phyloP scores from a whole-genome alignment of 2,329 filamentous ascomycete genomes.

The Camillea tinctor region DNA sequence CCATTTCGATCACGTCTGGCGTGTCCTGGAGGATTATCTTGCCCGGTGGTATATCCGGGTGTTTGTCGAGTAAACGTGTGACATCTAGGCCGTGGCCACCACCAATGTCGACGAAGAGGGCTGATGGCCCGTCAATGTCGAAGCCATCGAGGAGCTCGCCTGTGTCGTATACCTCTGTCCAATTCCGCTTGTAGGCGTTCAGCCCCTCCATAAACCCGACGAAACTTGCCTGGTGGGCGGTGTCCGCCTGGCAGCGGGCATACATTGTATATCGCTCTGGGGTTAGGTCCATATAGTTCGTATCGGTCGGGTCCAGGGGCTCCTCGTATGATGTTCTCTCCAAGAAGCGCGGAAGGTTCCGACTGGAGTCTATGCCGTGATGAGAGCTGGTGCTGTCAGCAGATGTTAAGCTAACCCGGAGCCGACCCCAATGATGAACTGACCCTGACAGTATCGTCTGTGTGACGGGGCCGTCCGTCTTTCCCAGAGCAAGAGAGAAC shows the following conservation, averaged over 20 bases:
- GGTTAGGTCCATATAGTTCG: conserved; percentile 25
- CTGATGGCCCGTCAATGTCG: conserved; percentile 10
- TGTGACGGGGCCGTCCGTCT: conserved; percentile 4
- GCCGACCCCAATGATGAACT: background rate
- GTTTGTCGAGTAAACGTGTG: conserved; percentile 28
- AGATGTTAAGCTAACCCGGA: background rate
- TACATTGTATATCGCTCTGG: conserved; percentile 33
- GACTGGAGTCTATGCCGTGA: conserved; percentile 26
- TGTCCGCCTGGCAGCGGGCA: conserved; percentile 30
- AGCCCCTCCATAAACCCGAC: conserved; percentile 37
- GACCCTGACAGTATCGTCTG: conserved; percentile 12
- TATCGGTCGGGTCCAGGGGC: conserved; percentile 26
- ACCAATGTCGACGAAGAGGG: conserved; percentile 38
- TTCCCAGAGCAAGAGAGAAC: conserved; percentile 11
- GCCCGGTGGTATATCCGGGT: conserved; percentile 33
- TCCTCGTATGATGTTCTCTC: conserved; percentile 34
- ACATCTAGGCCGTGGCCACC: conserved; percentile 39
- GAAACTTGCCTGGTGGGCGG: conserved; percentile 31
- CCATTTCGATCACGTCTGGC: conserved; percentile 35
- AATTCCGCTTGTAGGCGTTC: conserved; percentile 33
- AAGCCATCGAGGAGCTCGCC: conserved; percentile 18
- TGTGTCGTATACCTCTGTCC: conserved; percentile 34
- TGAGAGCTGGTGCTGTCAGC: conserved; percentile 25
- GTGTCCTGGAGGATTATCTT: conserved; percentile 39
- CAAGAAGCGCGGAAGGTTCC: conserved; percentile 34